Evolutionary conservation across 108 stramenopile genomes (phyloP), one percentile per base, ranked within the genome.

Genomic region (Chaetoceros tenuissimus): DNA sequence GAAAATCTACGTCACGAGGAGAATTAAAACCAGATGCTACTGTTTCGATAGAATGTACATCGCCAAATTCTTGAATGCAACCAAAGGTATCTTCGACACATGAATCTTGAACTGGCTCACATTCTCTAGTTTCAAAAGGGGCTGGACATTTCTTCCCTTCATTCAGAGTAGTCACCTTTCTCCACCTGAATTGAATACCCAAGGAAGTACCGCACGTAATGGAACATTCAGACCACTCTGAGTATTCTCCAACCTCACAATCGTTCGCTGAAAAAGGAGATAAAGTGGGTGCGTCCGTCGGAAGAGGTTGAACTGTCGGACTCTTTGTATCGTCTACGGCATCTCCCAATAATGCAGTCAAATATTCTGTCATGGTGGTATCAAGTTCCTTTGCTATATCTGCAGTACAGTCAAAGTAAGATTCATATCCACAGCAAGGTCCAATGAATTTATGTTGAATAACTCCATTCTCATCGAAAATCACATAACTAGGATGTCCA

Each of bases 341-440:
- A 26, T 56, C 54, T 26, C 24, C 25, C 40, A 59, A 64, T 16
- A 73, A 44, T 7, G 51, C 60, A 23, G 70, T 53, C 26, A 78
- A 54, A 18, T 66, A 57, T 1, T 46, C 49, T 1, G 67, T 66
- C 3, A 78, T 53, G 1, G 47, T 66, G 5, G 3, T 40, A 34
- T 69, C 77, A 21, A 78, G 49, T 19, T 48, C 63, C 1, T 46
- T 24, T 5, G 72, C 72, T 23, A 66, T 60, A 2, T 69, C 77
- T 28, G 69, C 56, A 1, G 59, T 63, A 31, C 77, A 78, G 3
- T 61, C 72, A 31, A 48, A 66, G 47, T 71, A 78, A 22, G 46
- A 34, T 21, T 56, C 71, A 61, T 66, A 70, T 25, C 77, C 77
- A 48, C 77, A 78, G 52, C 77, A 78, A 13, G 77, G 77, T 16